These are phyloP conservation scores for Penicillium mononematosum DNA, from an alignment of 495 filamentous ascomycete species.

Conservation along the genomic window DNA sequence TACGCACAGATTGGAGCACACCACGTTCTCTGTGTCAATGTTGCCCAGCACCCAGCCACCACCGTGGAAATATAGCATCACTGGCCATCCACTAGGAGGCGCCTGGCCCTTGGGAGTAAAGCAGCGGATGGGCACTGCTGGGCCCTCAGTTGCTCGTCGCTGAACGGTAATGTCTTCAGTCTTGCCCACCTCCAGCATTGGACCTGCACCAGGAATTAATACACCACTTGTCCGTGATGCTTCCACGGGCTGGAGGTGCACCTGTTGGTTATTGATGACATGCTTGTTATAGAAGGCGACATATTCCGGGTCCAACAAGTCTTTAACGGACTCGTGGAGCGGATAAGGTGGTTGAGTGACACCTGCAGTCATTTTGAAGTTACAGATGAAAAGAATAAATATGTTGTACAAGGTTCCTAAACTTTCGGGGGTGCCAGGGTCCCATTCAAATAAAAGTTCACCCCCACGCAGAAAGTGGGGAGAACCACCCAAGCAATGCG, in stretches of 20 bases:
- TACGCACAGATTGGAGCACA: slow-evolving; percentile 55
- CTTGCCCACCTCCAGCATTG: slow-evolving; percentile 49
- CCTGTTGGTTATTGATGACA: slow-evolving; percentile 50
- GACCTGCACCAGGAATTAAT: slow-evolving; percentile 54
- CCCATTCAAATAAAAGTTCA: background rate
- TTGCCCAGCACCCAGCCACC: slow-evolving; percentile 60
- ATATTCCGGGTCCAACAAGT: slow-evolving; percentile 51
- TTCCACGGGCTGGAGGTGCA: slow-evolving; percentile 53
- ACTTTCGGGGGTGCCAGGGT: background rate
- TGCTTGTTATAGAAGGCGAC: slow-evolving; percentile 54
- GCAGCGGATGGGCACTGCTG: slow-evolving; percentile 43
- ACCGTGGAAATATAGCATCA: slow-evolving; percentile 58
- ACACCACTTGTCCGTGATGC: slow-evolving; percentile 53
- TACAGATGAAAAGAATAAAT: background rate
- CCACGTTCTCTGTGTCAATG: slow-evolving; percentile 58
- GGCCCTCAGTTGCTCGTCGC: slow-evolving; percentile 48
- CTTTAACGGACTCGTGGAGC: slow-evolving; percentile 50
- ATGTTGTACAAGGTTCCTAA: background rate
- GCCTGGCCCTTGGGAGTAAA: slow-evolving; percentile 48
- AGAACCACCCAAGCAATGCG: slow-evolving; percentile 1
- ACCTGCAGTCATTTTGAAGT: slow-evolving; percentile 28
- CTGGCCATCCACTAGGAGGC: slow-evolving; percentile 52
- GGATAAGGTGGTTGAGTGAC: slow-evolving; percentile 52
- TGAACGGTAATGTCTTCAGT: slow-evolving; percentile 48
- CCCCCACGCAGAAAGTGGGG: slow-evolving; percentile 6